These are phyloP conservation scores for Diaporthe velutina DNA, from an alignment of 2,329 filamentous ascomycete genomes.

Conservation along the genomic window DNA sequence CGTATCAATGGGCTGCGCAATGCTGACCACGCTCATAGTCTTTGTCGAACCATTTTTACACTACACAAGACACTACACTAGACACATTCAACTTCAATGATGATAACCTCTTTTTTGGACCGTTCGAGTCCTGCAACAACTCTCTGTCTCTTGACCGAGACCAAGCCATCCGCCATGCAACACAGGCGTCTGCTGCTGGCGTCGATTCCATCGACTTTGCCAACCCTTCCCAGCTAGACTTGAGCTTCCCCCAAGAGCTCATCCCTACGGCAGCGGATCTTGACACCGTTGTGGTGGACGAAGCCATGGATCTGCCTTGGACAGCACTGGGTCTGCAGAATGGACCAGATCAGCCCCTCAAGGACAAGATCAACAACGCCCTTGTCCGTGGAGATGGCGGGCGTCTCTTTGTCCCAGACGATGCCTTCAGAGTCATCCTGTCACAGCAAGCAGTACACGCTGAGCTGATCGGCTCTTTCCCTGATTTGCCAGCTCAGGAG, in stretches of 20 bases:
- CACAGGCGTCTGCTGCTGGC: conserved; percentile 27
- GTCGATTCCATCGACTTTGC: conserved; percentile 37
- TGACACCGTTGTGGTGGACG: conserved; percentile 1
- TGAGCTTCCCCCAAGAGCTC: conserved; percentile 4
- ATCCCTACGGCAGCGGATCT: not conserved
- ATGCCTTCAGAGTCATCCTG: conserved; percentile 28
- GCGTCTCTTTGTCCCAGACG: conserved; percentile 36
- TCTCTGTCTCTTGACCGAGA: conserved; percentile 23
- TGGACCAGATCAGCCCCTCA: conserved; percentile 27
- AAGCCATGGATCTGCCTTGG: conserved; percentile 35
- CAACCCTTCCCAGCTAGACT: conserved; percentile 23
- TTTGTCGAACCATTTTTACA: conserved; percentile 38
- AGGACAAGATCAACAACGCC: conserved; percentile 35
- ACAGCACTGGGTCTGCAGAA: conserved; percentile 10
- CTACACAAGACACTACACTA: conserved; percentile 34
- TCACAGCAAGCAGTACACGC: conserved; percentile 26
- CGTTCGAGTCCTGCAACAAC: conserved; percentile 36
- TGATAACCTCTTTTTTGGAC: conserved; percentile 38
- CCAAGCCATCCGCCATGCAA: conserved; percentile 25
- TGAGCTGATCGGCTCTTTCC: conserved; percentile 30
- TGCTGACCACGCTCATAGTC: conserved; percentile 31
- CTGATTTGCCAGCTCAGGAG: conserved; percentile 13
- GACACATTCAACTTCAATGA: conserved; percentile 37
- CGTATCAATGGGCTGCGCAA: not conserved
- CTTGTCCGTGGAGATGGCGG: conserved; percentile 37